Evolutionary conservation across 2,329 filamentous ascomycete genomes (phyloP).

Genomic region (Fusarium hainanense): DNA sequence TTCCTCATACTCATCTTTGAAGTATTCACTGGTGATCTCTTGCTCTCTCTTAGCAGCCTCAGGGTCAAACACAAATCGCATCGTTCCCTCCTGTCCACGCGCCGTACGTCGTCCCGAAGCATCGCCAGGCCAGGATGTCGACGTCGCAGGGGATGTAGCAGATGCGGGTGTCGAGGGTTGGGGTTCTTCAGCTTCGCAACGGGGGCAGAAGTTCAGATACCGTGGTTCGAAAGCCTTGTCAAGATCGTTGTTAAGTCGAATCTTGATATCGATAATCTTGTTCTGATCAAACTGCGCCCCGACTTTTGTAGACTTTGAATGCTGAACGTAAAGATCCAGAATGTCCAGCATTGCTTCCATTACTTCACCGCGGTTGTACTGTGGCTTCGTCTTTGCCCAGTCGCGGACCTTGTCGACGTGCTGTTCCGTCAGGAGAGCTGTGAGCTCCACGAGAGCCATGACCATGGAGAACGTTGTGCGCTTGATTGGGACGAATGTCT

Average conservation of each 20-base stretch:
- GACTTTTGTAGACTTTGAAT: slow-evolving; percentile 78
- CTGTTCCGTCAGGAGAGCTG: slow-evolving; percentile 69
- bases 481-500: slow-evolving; percentile 92
- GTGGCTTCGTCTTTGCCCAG: slow-evolving; percentile 61
- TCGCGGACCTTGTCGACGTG: slow-evolving; percentile 62
- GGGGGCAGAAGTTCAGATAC: slow-evolving; percentile 70
- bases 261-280: slow-evolving; percentile 86
- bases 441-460: slow-evolving; percentile 83
- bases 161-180: slow-evolving; percentile 49
- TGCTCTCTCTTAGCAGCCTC: slow-evolving; percentile 79
- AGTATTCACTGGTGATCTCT: slow-evolving; percentile 73
- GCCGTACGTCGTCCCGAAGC: slow-evolving; percentile 48
- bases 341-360: slow-evolving; percentile 89
- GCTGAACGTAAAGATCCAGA: slow-evolving; percentile 91
- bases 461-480: slow-evolving; percentile 88
- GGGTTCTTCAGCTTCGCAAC: slow-evolving; percentile 58
- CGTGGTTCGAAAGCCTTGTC: slow-evolving; percentile 71
- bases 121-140: slow-evolving; percentile 53
- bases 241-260: slow-evolving; percentile 84
- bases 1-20: slow-evolving; percentile 79
- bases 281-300: slow-evolving; percentile 79
- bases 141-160: slow-evolving; percentile 54
- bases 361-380: slow-evolving; percentile 60
- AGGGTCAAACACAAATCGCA: slow-evolving; percentile 89
- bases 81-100: slow-evolving; percentile 74